Conservation (phyloP, 352 stramenopile species). For the Pythium folliculosum region DNA sequence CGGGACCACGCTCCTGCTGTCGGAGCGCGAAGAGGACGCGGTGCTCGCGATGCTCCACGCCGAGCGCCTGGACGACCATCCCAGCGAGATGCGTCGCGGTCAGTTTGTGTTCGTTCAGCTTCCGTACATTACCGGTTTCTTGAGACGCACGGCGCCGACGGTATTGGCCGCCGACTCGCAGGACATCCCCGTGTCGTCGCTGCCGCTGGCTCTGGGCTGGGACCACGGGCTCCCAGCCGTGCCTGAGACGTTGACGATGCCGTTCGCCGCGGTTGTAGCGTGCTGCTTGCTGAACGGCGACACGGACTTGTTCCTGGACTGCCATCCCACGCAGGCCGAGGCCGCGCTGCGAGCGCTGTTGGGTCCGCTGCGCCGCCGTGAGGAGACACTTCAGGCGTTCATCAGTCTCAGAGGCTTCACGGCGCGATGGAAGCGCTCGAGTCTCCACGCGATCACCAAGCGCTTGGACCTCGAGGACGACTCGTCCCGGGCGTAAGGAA, state of each 20-base stretch:
- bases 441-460: constrained; percentile 11
- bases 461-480: constrained; percentile 15
- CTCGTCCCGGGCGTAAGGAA: not conserved
- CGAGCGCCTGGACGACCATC: not conserved
- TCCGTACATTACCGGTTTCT: not conserved
- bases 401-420: constrained; percentile 6
- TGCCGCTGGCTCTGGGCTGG: not conserved
- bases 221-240: not conserved
- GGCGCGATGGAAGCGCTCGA: constrained; percentile 14
- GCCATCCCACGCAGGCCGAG: not conserved
- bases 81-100: not conserved
- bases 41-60: constrained; percentile 38
- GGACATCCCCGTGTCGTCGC: not conserved
- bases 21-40: constrained; percentile 40
- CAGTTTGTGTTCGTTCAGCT: constrained; percentile 5
- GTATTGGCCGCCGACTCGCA: not conserved
- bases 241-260: not conserved
- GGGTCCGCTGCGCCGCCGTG: not conserved
- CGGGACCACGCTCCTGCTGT: constrained; percentile 37
- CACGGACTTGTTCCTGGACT: constrained; percentile 13
- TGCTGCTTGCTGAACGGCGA: constrained; percentile 12
- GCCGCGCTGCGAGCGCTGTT: not conserved
- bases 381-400: constrained; percentile 7
- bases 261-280: not conserved
- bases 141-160: not conserved